Base-by-base conservation (phyloP, 352 stramenopile species). In the Nothophytophthora sp. region DNA sequence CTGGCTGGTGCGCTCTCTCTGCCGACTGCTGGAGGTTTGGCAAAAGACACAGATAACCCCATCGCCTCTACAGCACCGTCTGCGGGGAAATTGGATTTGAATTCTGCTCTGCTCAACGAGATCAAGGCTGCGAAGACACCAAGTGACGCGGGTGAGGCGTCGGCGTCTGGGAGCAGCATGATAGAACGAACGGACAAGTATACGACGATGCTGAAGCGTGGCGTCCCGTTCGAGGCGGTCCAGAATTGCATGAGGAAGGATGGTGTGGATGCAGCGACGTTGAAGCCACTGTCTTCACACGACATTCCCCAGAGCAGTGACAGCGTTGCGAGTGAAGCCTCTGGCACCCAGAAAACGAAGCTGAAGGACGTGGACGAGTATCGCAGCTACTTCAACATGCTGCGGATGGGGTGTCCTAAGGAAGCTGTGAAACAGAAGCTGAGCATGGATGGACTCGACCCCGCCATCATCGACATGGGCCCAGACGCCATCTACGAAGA, bases 381-480 rank as follows among this genome's bases (percentile, higher is more conserved):
- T 16, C 63, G 73, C 20, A 78, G 78, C 34, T 98, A 98, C 53
- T 98, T 98, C 63, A 87, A 83, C 49, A 98, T 99, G 95, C 58
- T 98, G 13, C 86, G 95, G 33, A 78, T 98, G 50, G 95, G 95
- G 18, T 82, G 95, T 10, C 90, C 81, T 3, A 85, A 86, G 46
- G 86, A 90, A 45, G 92, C 93, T 5, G 88, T 98, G 2, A 83
- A 85, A 33, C 88, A 98, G 47, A 98, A 97, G 38, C 69, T 98
- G 55, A 52, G 74, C 19, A 91, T 92, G 73, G 93, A 98, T 61
- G 95, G 91, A 18, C n/a, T 87, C 11, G 83, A 92, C 47, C 74
- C 83, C 15, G 59, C 74, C 11, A 76, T 94, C 33, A 19, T 92
- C 3, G 69, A 90, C 3, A 49, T 90, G 11, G 77, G 76, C 0